These are phyloP conservation scores for Malus hybrid DNA, from an alignment of 331 rosid genomes.

Conservation along the genomic window DNA sequence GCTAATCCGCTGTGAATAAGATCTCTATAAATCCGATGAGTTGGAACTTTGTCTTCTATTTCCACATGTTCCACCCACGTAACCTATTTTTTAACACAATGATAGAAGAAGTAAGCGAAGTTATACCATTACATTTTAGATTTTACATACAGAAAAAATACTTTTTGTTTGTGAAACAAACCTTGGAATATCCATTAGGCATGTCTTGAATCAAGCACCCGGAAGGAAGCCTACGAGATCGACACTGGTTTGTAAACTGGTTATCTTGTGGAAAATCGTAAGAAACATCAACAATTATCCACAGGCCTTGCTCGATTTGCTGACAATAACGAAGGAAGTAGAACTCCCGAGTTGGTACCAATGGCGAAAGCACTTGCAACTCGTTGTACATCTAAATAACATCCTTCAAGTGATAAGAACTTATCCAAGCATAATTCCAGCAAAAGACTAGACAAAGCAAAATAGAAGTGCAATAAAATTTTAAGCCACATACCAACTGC, in stretches of 20 bases:
- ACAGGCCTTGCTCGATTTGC: slow-evolving; percentile 76
- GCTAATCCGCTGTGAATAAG: slow-evolving; percentile 61
- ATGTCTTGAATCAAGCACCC: slow-evolving; percentile 89
- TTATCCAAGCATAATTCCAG: not conserved
- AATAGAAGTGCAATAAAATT: not conserved
- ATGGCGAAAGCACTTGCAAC: slow-evolving; percentile 74
- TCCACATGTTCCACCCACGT: slow-evolving; percentile 94
- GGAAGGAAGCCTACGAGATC: slow-evolving; percentile 65
- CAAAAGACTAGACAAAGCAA: not conserved
- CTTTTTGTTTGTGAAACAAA: slow-evolving; percentile 1
- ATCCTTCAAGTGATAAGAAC: not conserved
- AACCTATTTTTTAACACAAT: slow-evolving; percentile 33
- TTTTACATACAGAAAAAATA: not conserved
- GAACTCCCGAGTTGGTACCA: slow-evolving; percentile 80
- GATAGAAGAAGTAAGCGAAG: not conserved
- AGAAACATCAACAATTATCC: slow-evolving; percentile 82
- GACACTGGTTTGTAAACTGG: slow-evolving; percentile 49
- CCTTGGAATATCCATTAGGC: slow-evolving; percentile 97
- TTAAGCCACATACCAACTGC: slow-evolving; percentile 55
- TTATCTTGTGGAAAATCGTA: slow-evolving; percentile 68
- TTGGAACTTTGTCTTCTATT: slow-evolving; percentile 65
- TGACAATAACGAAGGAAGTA: slow-evolving; percentile 73
- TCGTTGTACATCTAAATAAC: slow-evolving; percentile 69
- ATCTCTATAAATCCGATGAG: slow-evolving; percentile 63
- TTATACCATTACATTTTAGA: not conserved